These are phyloP conservation scores for Eucalyptus paniculata DNA, from an alignment of 345 rosid genomes.

Conservation along the genomic window DNA sequence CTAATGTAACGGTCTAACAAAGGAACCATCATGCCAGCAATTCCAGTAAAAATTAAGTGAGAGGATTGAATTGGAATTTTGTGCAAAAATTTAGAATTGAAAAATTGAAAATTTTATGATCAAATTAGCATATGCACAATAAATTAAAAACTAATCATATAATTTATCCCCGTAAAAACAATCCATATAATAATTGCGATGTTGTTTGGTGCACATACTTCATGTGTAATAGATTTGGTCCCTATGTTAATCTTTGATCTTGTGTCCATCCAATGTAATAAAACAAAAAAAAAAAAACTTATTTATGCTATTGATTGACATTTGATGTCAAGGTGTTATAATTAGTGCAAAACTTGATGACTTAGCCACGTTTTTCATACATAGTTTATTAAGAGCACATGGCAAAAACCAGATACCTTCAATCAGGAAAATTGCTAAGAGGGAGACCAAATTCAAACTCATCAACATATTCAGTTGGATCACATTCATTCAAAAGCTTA, in stretches of 20 bases:
- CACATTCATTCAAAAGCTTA: too few relatives aligned
- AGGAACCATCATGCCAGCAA: too few relatives aligned
- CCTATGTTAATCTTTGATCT: background rate
- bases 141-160: fast-evolving
- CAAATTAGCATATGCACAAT: too few relatives aligned
- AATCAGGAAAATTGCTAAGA: too few relatives aligned
- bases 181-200: background rate
- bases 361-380: background rate
- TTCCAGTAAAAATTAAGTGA: too few relatives aligned
- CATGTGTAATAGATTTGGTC: background rate
- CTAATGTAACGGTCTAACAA: fast-evolving
- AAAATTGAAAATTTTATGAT: too few relatives aligned
- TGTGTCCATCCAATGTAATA: background rate
- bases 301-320: background rate
- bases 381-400: background rate
- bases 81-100: too few relatives aligned
- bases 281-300: background rate
- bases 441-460: too few relatives aligned
- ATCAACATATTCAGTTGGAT: too few relatives aligned
- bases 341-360: background rate
- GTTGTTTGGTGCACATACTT: background rate
- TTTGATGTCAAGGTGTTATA: background rate
- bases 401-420: too few relatives aligned
- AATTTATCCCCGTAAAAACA: too few relatives aligned
- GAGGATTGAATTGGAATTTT: background rate